These are phyloP conservation scores for Candida xyloterini DNA, from an alignment of 805 yeast species.

Conservation along the genomic window DNA sequence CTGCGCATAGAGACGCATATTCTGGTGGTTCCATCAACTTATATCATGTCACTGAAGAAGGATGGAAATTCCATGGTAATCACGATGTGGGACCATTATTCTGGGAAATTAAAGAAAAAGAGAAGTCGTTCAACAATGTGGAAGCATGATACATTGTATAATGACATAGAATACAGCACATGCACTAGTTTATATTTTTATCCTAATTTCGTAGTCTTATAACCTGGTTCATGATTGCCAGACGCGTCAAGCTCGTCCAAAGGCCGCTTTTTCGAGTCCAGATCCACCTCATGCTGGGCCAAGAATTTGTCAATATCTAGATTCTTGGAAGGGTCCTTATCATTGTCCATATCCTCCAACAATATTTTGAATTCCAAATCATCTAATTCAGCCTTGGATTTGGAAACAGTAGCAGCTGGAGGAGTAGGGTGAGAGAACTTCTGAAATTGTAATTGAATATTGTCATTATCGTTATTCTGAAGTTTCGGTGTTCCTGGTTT, in stretches of 20 bases:
- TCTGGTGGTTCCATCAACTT: slow-evolving; percentile 96
- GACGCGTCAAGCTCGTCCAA: slow-evolving; percentile 1
- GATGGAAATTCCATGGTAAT: slow-evolving; percentile 96
- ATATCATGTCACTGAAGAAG: slow-evolving; percentile 88
- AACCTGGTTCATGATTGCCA: slow-evolving; percentile 2
- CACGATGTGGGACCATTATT: slow-evolving; percentile 86
- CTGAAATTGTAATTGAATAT: slow-evolving; percentile 16
- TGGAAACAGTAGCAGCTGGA: slow-evolving; percentile 8
- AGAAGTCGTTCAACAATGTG: slow-evolving; percentile 86
- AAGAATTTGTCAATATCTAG: slow-evolving; percentile 22
- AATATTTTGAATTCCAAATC: slow-evolving; percentile 23
- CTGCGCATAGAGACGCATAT: slow-evolving; percentile 97
- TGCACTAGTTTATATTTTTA: slow-evolving; percentile 4
- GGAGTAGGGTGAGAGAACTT: slow-evolving; percentile 22
- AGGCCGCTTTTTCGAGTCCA: slow-evolving; percentile 4
- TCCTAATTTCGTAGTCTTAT: slow-evolving; percentile 4
- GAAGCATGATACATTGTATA: slow-evolving; percentile 35
- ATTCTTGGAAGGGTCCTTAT: slow-evolving; percentile 12
- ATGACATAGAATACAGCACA: slow-evolving; percentile 5
- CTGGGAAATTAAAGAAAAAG: slow-evolving; percentile 87
- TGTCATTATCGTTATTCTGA: slow-evolving; percentile 2
- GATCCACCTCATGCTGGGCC: slow-evolving; percentile 20
- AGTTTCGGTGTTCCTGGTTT: slow-evolving; percentile 8
- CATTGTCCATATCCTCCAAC: slow-evolving; percentile 23
- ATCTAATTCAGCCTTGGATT: slow-evolving; percentile 5